Percentiles rank a stretch among this genome's conserved stretches.
Evolutionary conservation across 2,329 filamentous ascomycete species (phyloP).

Genomic region (Diaporthe citriasiana): DNA sequence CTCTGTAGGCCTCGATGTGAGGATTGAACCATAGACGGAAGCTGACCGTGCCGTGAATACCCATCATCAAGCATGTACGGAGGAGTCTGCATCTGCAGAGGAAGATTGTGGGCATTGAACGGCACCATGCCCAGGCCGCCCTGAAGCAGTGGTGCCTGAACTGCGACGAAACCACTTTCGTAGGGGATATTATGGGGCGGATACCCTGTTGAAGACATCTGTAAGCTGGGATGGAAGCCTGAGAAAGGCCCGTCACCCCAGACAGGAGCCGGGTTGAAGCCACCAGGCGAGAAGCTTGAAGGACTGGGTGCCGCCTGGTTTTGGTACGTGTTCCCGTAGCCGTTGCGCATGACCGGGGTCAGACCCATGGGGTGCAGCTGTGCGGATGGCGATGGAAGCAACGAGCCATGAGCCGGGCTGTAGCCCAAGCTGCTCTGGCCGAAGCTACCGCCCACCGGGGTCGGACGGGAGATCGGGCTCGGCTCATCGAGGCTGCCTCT

Average conservation of each 20-base stretch:
- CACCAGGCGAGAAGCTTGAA: slow-evolving; percentile 57
- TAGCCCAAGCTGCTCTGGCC: slow-evolving; percentile 35
- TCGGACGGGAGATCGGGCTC: slow-evolving; percentile 26
- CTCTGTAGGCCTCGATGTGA: slow-evolving; percentile 47
- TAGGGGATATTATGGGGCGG: slow-evolving; percentile 52
- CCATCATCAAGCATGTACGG: slow-evolving; percentile 49
- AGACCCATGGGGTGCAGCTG: slow-evolving; percentile 45
- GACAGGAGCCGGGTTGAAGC: slow-evolving; percentile 51
- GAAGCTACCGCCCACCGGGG: slow-evolving; percentile 22
- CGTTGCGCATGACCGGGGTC: slow-evolving; percentile 33
- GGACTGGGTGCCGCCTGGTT: slow-evolving; percentile 55
- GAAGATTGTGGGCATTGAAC: slow-evolving; percentile 46
- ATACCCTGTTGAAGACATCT: slow-evolving; percentile 51
- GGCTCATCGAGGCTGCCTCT: slow-evolving; percentile 27
- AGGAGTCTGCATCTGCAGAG: slow-evolving; percentile 47
- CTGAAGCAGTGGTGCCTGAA: slow-evolving; percentile 49
- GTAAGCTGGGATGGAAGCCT: slow-evolving; percentile 46
- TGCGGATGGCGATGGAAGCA: slow-evolving; percentile 40
- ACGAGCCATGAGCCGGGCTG: slow-evolving; percentile 38
- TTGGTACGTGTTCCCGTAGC: slow-evolving; percentile 35
- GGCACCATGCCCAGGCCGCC: slow-evolving; percentile 43
- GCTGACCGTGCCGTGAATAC: slow-evolving; percentile 46
- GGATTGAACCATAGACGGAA: slow-evolving; percentile 45
- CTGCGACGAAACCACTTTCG: slow-evolving; percentile 51
- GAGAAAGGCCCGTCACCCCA: slow-evolving; percentile 55